Percentiles rank a stretch among this genome's conserved stretches.
Evolutionary conservation across 1,139 yeast genomes (phyloP).

Genomic region (Debaryomyces robertsiae): DNA sequence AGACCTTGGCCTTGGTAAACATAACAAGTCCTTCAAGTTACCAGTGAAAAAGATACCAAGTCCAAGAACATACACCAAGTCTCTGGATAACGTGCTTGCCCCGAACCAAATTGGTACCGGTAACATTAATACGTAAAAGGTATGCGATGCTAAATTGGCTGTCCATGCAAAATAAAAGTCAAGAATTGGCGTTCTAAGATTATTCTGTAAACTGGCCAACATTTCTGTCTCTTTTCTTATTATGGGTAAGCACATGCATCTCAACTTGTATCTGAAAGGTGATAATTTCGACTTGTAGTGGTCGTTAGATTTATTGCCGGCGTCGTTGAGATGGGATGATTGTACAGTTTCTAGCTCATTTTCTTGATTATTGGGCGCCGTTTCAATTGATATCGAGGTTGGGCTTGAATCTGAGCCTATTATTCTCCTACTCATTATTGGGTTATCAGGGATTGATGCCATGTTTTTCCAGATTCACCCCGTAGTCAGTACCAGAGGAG

Average conservation of each 20-base stretch:
- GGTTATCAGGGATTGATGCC: conserved; percentile 1
- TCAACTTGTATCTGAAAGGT: conserved; percentile 57
- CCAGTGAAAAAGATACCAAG: conserved; percentile 85
- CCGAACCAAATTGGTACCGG: conserved; percentile 92
- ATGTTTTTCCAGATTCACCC: too few species aligned
- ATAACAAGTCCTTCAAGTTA: conserved; percentile 75
- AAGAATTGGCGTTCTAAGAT: conserved; percentile 50
- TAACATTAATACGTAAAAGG: conserved; percentile 85
- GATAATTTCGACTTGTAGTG: conserved; percentile 67
- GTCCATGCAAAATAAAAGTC: conserved; percentile 86
- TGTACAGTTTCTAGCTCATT: conserved; percentile 3
- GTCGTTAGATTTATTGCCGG: conserved; percentile 69
- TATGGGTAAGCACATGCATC: conserved; percentile 58
- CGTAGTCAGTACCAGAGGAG: too few species aligned
- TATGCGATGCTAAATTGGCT: conserved; percentile 90
- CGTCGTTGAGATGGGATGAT: conserved; percentile 40
- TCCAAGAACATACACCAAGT: conserved; percentile 76
- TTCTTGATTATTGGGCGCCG: conserved; percentile 6
- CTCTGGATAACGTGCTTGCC: conserved; percentile 57
- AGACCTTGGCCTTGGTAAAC: conserved; percentile 88
- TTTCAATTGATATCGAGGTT: not conserved
- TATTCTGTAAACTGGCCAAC: conserved; percentile 58
- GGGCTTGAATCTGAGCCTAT: not conserved
- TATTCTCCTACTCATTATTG: not conserved
- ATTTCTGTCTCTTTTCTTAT: conserved; percentile 69